Evolutionary conservation across 2,329 filamentous ascomycete species (phyloP).

Genomic region (Neofusicoccum sp.): DNA sequence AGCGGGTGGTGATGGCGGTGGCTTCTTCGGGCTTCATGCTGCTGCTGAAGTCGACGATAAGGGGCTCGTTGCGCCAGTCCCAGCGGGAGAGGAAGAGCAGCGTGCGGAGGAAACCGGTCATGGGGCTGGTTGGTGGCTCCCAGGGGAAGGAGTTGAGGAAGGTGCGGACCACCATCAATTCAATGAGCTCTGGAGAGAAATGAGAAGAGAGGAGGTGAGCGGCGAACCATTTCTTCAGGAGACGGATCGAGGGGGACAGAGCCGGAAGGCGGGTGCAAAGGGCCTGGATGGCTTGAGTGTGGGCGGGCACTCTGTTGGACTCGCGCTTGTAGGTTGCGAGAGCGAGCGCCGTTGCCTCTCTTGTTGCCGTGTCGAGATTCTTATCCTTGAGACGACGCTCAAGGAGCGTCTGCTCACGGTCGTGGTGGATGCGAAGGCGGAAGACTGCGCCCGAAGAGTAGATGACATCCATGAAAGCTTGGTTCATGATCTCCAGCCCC

Average conservation of each 20-base stretch:
- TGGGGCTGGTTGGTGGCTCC: constrained; percentile 72
- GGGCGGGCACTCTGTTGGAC: constrained; percentile 72
- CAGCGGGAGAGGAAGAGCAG: constrained; percentile 80
- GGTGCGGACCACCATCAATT: constrained; percentile 75
- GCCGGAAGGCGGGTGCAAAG: constrained; percentile 79
- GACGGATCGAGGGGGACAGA: constrained; percentile 78
- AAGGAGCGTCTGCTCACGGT: constrained; percentile 80
- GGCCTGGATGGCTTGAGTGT: constrained; percentile 79
- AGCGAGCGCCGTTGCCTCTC: constrained; percentile 70
- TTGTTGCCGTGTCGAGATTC: constrained; percentile 62
- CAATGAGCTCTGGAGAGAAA: constrained; percentile 78
- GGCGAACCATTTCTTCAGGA: constrained; percentile 88
- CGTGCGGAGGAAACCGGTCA: constrained; percentile 79
- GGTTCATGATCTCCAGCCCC: constrained; percentile 69
- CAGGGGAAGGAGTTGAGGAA: constrained; percentile 86
- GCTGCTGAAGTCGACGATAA: constrained; percentile 73
- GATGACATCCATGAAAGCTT: constrained; percentile 79
- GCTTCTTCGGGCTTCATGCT: constrained; percentile 62
- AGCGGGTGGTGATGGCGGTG: constrained; percentile 66
- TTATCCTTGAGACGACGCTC: constrained; percentile 79
- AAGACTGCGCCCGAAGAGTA: constrained; percentile 75
- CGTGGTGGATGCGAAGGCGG: constrained; percentile 84
- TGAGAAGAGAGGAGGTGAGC: constrained; percentile 78
- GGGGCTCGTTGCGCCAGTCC: constrained; percentile 86
- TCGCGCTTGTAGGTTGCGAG: constrained; percentile 71